These are phyloP conservation scores for Pseudevernia furfuracea DNA, from an alignment of 495 filamentous ascomycete genomes.

Conservation along the genomic window DNA sequence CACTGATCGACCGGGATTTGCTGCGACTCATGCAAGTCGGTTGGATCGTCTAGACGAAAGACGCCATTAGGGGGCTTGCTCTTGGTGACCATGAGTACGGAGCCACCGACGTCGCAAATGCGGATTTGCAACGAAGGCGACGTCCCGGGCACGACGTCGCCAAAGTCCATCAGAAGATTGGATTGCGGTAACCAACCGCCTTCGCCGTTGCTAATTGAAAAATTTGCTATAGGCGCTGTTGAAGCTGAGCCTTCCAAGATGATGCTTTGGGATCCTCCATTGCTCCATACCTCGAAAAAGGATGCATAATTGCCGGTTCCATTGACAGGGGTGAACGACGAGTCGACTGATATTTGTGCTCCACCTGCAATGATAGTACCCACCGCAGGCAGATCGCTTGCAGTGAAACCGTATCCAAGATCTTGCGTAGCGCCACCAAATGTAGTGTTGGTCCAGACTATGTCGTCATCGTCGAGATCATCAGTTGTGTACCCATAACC, in stretches of 20 bases:
- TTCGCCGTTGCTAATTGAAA: constrained; percentile 24
- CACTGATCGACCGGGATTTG: not conserved
- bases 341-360: not conserved
- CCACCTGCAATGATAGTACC: not conserved
- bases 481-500: constrained; percentile 25
- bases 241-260: constrained; percentile 24
- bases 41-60: constrained; percentile 21
- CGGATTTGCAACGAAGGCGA: constrained; percentile 23
- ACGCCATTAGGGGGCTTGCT: constrained; percentile 29
- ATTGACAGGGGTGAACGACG: not conserved
- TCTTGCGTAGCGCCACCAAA: constrained; percentile 1
- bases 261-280: not conserved
- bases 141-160: constrained; percentile 25
- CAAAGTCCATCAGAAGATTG: constrained; percentile 30
- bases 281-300: not conserved
- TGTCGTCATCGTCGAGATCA: constrained; percentile 8
- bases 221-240: constrained; percentile 25
- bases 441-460: not conserved
- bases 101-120: constrained; percentile 33
- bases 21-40: not conserved
- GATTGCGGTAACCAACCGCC: constrained; percentile 26
- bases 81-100: constrained; percentile 29
- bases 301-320: not conserved
- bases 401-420: not conserved
- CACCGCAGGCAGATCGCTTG: not conserved